Evolutionary conservation across 2,329 filamentous ascomycete genomes (phyloP).

Genomic region (Alternaria brassicae): DNA sequence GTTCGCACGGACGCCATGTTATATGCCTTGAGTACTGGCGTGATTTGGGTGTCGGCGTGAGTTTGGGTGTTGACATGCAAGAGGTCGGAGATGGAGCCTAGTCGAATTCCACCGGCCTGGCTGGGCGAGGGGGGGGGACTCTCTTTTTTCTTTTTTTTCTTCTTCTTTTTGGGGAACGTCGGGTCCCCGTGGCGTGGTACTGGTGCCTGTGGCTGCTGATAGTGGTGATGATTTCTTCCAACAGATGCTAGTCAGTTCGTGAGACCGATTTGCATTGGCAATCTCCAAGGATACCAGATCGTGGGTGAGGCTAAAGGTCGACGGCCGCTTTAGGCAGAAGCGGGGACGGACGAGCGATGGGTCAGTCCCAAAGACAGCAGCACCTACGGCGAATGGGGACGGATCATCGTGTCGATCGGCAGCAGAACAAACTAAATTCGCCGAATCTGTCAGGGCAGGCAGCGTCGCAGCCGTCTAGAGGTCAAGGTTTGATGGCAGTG

Average conservation of each 20-base stretch:
- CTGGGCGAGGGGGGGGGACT: background rate
- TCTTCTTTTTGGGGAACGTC: too few relatives aligned
- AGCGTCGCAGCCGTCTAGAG: constrained; percentile 18
- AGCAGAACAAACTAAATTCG: constrained; percentile 14
- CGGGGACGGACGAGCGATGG: constrained; percentile 22
- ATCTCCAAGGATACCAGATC: constrained; percentile 7
- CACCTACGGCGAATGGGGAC: constrained; percentile 14
- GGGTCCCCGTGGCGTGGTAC: too few relatives aligned
- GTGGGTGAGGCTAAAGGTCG: background rate
- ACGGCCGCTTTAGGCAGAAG: constrained; percentile 26
- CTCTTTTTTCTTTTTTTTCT: too few relatives aligned
- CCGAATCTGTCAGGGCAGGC: constrained; percentile 26
- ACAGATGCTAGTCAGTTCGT: background rate
- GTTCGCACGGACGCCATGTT: constrained; percentile 67
- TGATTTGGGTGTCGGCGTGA: background rate
- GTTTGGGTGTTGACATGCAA: constrained; percentile 16
- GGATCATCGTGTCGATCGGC: constrained; percentile 12
- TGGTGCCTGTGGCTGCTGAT: background rate
- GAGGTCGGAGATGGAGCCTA: background rate
- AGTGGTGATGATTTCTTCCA: background rate
- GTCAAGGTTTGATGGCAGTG: constrained; percentile 7
- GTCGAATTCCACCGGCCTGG: background rate
- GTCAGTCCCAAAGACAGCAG: background rate
- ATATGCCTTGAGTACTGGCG: constrained; percentile 9
- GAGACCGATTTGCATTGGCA: constrained; percentile 3